Base-by-base conservation (phyloP, 2,329 filamentous ascomycete species). In the Cryphonectria nitschkei region DNA sequence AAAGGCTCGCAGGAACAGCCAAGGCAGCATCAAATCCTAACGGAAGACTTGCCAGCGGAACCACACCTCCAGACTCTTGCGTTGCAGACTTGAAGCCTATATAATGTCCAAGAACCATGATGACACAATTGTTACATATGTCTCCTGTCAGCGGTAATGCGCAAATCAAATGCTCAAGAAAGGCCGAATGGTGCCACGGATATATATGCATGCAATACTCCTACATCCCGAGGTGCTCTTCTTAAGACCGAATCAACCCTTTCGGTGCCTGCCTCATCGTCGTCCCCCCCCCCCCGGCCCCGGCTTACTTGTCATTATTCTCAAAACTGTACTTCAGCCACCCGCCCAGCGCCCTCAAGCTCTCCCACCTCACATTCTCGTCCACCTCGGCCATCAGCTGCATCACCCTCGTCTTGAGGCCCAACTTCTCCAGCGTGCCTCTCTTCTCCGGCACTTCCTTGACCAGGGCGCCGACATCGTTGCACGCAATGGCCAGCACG, bases 301-400 rank as follows among this genome's bases (percentile, higher is more conserved):
- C n/a, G 4, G 29, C 22, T 62, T 37, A 71, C 61, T 71, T 73
- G 50, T 71, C 69, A 41, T 80, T 80, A 37, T 75, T 80, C 74
- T 89, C 87, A 75, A 90, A 89, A 80, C 86, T 89, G 76, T 89
- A 90, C 84, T 89, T 89, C 77, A 90, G 80, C 88, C 88, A 90
- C 26, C 87, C 86, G 29, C 87, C 88, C 56, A 98, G 89, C 22
- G 95, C 94, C 77, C 92, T 89, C 82, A 98, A 83, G 81, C 93
- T 96, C 85, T 98, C 95, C 94, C 94, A 98, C 78, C 95, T 87
- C 63, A 98, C 93, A 72, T 89, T 91, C 84, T 97, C 94, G 77
- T 97, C 94, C 71, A 90, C 87, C 78, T 97, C 93, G 77, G 89
- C 90, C 95, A 98, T 98, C 77, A 98, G 85, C 82, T 94, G 93